A percentile compares a stretch with the other conserved stretches of the same genome.
phyloP scores from a whole-genome alignment of 495 filamentous ascomycete species.

The Zalerion maritima region DNA sequence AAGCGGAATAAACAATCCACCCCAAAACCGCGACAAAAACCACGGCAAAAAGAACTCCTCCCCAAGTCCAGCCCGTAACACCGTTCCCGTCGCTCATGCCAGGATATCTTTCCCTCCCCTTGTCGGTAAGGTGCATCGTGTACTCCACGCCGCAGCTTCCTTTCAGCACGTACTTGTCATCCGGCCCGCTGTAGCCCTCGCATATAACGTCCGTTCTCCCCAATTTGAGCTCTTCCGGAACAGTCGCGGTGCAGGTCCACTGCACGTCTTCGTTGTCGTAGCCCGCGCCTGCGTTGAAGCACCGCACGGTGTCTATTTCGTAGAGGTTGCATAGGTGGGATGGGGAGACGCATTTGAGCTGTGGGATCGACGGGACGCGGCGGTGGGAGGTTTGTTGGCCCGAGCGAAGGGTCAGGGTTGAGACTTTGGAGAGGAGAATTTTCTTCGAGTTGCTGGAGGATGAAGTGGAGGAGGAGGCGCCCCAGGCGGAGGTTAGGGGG shows the following conservation, averaged over 20 bases:
- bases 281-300: conserved; percentile 62
- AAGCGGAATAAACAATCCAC: conserved; percentile 39
- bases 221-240: conserved; percentile 77
- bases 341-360: conserved; percentile 67
- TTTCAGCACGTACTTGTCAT: conserved; percentile 73
- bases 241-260: conserved; percentile 72
- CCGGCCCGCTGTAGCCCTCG: conserved; percentile 64
- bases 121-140: conserved; percentile 60
- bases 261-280: conserved; percentile 61
- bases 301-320: conserved; percentile 68
- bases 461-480: conserved; percentile 10
- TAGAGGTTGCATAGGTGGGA: conserved; percentile 46
- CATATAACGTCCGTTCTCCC: conserved; percentile 84
- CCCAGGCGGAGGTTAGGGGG: conserved; percentile 13
- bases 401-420: conserved; percentile 59
- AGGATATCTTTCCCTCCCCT: conserved; percentile 61
- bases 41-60: conserved; percentile 14
- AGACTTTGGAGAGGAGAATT: conserved; percentile 64
- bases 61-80: conserved; percentile 9
- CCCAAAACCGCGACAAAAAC: conserved; percentile 26
- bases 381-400: conserved; percentile 51
- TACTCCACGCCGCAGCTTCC: conserved; percentile 94
- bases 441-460: conserved; percentile 36
- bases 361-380: conserved; percentile 63
- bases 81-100: conserved; percentile 16